Percentiles rank a stretch among this genome's conserved stretches.
Evolutionary conservation across 2,329 filamentous ascomycete species (phyloP).

Genomic region (Cercospora citrullina): DNA sequence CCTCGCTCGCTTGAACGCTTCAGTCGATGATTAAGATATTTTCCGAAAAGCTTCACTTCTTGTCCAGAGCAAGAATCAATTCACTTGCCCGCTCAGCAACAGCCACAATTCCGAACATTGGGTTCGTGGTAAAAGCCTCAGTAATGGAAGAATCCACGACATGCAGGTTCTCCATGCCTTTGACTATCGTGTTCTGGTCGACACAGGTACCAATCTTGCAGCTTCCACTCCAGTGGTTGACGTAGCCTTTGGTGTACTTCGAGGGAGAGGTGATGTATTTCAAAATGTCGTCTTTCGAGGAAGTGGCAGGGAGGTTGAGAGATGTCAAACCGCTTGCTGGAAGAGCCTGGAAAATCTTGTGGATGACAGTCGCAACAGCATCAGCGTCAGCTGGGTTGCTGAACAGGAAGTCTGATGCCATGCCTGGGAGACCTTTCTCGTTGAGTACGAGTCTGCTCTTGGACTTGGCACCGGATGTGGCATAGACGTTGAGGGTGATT

Average conservation of each 20-base stretch:
- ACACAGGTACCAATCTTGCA: constrained; percentile 55
- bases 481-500: constrained; percentile 59
- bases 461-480: constrained; percentile 56
- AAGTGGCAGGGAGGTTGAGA: constrained; percentile 50
- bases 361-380: constrained; percentile 54
- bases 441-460: constrained; percentile 55
- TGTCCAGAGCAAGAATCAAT: constrained; percentile 44
- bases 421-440: constrained; percentile 54
- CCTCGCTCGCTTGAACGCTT: constrained; percentile 13
- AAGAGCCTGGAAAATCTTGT: constrained; percentile 52
- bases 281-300: constrained; percentile 51
- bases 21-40: not conserved
- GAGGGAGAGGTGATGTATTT: constrained; percentile 53
- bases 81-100: constrained; percentile 55
- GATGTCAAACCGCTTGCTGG: constrained; percentile 48
- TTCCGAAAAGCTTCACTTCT: constrained; percentile 3
- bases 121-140: constrained; percentile 55
- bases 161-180: constrained; percentile 53
- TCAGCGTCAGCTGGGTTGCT: constrained; percentile 50
- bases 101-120: constrained; percentile 57
- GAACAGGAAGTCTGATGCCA: constrained; percentile 54
- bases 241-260: constrained; percentile 51
- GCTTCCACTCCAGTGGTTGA: constrained; percentile 57
- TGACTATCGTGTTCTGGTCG: constrained; percentile 49
- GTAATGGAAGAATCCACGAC: constrained; percentile 56